Base-by-base conservation (phyloP, 1,139 yeast species). In the Candida pseudocylindracea region DNA sequence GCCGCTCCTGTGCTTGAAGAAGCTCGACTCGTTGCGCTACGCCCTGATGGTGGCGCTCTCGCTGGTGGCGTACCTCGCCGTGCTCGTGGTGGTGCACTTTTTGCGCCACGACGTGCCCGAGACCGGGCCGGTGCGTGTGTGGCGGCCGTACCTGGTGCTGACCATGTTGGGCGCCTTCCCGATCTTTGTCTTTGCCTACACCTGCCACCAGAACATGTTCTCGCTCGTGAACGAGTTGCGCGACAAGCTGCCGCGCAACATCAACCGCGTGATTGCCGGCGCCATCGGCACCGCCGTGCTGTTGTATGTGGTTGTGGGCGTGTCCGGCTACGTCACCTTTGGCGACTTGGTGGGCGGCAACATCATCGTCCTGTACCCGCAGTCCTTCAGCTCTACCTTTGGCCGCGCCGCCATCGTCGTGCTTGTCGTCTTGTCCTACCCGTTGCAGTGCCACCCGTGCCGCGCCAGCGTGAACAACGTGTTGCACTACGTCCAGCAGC, bases 121-220 rank as follows among this genome's bases (percentile, higher is more conserved):
- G 10, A 5, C 26, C 10, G 10, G 8, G 3, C 26, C 26, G 8
- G 26, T 9, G 26, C 26, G 26, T 8, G 46, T 50, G 44, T 31
- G 50, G 28, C 65, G 66, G 6, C 66, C 66, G 1, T 42, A 53
- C 15, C 55, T 62, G 11, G 37, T 52, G 40, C 49, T 47, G 34
- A 44, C 49, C 15, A 59, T 66, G 7, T 45, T 60, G 35, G 41
- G 53, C 26, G 55, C 93, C 5, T 69, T 88, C 44, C 92, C 94
- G n/a, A 76, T 88, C 41, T 69, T 88, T 36, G 78, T 88, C 12
- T 81, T 91, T 55, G 96, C 96, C 3, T 91, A 71, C 51, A 85
- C 96, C 1, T 92, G 96, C 39, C 92, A 88, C 41, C 95, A 88
- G 55, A 88, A 75, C 47, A 76, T 88, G 72, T 85, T 79, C 50